Percentiles rank a stretch among this genome's conserved stretches.
Evolutionary conservation across 129 eudicot genomes (phyloP).

Genomic region (Tagetes patula): DNA sequence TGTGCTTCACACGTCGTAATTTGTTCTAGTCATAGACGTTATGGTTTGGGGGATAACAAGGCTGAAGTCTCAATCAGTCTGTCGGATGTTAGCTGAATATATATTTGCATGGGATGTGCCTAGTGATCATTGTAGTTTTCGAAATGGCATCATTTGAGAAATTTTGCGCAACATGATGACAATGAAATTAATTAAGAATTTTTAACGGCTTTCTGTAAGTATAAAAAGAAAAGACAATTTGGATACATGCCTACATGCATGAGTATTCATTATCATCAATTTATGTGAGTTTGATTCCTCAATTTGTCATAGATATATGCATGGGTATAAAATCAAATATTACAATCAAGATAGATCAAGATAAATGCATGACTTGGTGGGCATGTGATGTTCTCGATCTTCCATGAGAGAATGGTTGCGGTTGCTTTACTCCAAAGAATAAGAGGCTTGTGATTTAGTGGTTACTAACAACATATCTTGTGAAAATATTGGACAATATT

Average conservation of each 20-base stretch:
- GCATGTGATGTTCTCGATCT: not conserved
- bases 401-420: slow-evolving; percentile 10
- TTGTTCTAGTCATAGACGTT: not conserved
- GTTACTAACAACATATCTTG: slow-evolving; percentile 28
- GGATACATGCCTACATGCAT: not conserved
- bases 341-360: no score
- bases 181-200: not conserved
- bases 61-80: slow-evolving; percentile 22
- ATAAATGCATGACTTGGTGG: not conserved
- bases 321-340: no score
- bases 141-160: slow-evolving; percentile 14
- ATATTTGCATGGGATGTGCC: slow-evolving; percentile 19
- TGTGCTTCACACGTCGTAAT: not conserved
- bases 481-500: not conserved
- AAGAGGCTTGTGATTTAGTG: slow-evolving; percentile 16
- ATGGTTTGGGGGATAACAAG: not conserved
- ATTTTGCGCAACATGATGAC: not conserved
- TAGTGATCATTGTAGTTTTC: slow-evolving; percentile 25
- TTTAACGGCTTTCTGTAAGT: not conserved
- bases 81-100: slow-evolving; percentile 1
- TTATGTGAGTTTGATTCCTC: not conserved
- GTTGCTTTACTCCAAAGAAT: slow-evolving; percentile 39
- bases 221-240: not conserved
- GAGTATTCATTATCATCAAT: no score
- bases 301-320: not conserved